phyloP scores from a whole-genome alignment of 78 protist species.

The Dictyostelium capitatum region DNA sequence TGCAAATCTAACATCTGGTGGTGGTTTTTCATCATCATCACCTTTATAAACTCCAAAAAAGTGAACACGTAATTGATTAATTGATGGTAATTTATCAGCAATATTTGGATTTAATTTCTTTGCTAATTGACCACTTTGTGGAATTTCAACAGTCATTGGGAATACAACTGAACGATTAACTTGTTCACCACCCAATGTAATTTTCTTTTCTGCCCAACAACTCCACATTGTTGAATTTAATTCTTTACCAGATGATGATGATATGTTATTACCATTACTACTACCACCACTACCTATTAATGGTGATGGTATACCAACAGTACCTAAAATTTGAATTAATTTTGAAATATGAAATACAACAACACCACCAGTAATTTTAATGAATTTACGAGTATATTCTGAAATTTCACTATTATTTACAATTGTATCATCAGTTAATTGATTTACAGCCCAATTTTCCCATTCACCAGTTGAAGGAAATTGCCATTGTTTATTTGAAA shows the following conservation, averaged over 20 bases:
- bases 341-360: conserved; percentile 57
- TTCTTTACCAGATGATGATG: background rate
- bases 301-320: conserved; percentile 65
- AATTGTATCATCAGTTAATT: background rate
- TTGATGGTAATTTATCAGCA: conserved; percentile 17
- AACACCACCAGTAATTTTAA: conserved; percentile 53
- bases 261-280: background rate
- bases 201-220: conserved; percentile 78
- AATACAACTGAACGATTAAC: conserved; percentile 81
- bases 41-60: conserved; percentile 83
- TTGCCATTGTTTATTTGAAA: conserved; percentile 6
- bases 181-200: conserved; percentile 84
- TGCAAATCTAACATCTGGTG: conserved; percentile 82
- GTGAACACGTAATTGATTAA: conserved; percentile 14
- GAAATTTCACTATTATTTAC: background rate
- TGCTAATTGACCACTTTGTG: conserved; percentile 34
- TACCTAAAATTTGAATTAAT: conserved; percentile 50
- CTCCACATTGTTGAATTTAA: conserved; percentile 39
- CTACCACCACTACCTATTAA: conserved; percentile 22
- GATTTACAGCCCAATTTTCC: conserved; percentile 72
- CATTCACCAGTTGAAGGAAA: conserved; percentile 42
- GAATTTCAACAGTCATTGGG: conserved; percentile 65
- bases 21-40: conserved; percentile 77
- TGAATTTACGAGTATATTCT: conserved; percentile 19
- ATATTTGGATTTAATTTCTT: conserved; percentile 36